A percentile compares a stretch with the other conserved stretches of the same genome.
These are phyloP conservation scores for Skeletonema tropicum DNA, from an alignment of 108 stramenopile genomes.

Conservation along the genomic window DNA sequence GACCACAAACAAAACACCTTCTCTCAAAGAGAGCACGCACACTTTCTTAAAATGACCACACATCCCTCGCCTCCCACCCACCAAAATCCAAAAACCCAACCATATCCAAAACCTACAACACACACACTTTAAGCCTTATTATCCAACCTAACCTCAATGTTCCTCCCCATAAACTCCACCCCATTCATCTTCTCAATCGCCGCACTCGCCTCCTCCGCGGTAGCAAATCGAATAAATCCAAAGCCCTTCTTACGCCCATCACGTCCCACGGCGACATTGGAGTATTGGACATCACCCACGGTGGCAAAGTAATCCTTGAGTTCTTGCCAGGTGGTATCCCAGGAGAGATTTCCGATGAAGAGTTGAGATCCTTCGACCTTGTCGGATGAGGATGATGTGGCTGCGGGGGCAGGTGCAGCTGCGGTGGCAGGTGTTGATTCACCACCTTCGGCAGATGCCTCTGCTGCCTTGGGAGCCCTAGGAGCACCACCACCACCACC, in stretches of 20 bases:
- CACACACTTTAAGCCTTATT: constrained; percentile 53
- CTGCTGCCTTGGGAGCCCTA: constrained; percentile 6
- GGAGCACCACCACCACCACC: constrained; percentile 53
- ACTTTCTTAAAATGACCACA: neutral
- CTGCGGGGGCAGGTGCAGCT: neutral
- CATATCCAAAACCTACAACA: neutral
- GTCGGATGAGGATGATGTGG: neutral
- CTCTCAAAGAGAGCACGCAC: neutral
- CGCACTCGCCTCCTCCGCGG: constrained; percentile 73
- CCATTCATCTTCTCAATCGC: constrained; percentile 89
- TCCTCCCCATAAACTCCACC: constrained; percentile 73
- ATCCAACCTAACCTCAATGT: constrained; percentile 77
- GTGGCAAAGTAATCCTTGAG: constrained; percentile 90
- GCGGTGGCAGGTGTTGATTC: neutral
- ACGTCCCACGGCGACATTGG: constrained; percentile 63
- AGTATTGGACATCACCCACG: constrained; percentile 76
- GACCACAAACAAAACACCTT: neutral
- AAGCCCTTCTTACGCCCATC: constrained; percentile 86
- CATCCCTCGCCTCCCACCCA: too few relatives aligned
- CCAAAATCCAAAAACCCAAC: neutral
- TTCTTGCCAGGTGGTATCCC: constrained; percentile 78
- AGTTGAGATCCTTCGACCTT: constrained; percentile 43
- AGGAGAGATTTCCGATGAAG: constrained; percentile 88
- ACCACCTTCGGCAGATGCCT: constrained; percentile 20
- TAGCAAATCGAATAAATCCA: constrained; percentile 87